These are phyloP conservation scores for Nakazawaea ambrosiae DNA, from an alignment of 805 yeast genomes.

Conservation along the genomic window DNA sequence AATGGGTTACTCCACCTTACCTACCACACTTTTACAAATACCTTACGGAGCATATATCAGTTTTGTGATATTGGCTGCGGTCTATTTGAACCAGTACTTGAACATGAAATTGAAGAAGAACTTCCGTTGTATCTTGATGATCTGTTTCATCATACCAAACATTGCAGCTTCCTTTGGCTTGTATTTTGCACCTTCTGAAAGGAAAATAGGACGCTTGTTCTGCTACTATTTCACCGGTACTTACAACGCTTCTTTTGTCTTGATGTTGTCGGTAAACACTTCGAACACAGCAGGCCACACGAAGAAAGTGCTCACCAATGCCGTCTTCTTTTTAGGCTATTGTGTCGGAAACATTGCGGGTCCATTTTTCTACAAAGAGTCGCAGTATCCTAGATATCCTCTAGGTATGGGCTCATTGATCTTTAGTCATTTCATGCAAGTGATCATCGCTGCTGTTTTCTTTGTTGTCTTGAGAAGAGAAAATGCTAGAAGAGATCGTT, in stretches of 20 bases:
- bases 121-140: constrained; percentile 2
- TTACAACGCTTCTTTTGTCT: constrained; percentile 14
- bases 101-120: not conserved
- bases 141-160: constrained; percentile 4
- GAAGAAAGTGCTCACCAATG: constrained; percentile 28
- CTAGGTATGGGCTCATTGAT: constrained; percentile 14
- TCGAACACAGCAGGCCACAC: constrained; percentile 34
- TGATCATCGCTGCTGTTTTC: constrained; percentile 1
- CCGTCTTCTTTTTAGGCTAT: constrained; percentile 28
- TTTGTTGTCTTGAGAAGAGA: constrained; percentile 4
- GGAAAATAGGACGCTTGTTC: constrained; percentile 9
- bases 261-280: constrained; percentile 21
- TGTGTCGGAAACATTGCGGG: constrained; percentile 30
- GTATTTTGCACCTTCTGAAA: constrained; percentile 11
- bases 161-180: constrained; percentile 12
- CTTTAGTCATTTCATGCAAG: constrained; percentile 11
- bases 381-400: constrained; percentile 24
- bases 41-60: constrained; percentile 10
- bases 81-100: constrained; percentile 1
- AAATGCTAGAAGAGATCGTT: constrained; percentile 6
- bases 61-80: not conserved
- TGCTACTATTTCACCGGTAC: constrained; percentile 10
- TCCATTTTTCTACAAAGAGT: constrained; percentile 28
- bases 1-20: constrained; percentile 11
- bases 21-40: constrained; percentile 10